Evolutionary conservation across 2,329 filamentous ascomycete genomes (phyloP).

Genomic region (Xylariaceae sp.): DNA sequence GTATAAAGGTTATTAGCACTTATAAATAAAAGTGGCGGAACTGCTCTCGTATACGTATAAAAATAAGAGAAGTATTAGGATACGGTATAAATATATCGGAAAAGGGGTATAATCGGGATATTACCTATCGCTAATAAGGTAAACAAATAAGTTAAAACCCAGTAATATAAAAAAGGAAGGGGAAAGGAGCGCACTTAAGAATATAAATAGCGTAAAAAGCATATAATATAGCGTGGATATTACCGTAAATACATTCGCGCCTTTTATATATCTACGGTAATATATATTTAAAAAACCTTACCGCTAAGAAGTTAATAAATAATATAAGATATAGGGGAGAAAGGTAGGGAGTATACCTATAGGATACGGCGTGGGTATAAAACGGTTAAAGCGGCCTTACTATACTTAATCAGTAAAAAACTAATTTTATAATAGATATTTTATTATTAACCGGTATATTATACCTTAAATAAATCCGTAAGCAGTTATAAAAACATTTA

Average conservation of each 20-base stretch:
- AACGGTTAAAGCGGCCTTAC: too few relatives aligned
- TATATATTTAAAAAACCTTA: background rate
- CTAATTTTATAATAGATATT: too few relatives aligned
- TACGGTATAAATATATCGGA: background rate
- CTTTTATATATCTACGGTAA: too few relatives aligned
- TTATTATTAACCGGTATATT: background rate
- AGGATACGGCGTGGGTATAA: too few relatives aligned
- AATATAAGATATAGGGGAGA: background rate
- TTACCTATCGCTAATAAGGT: too few relatives aligned
- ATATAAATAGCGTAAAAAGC: background rate
- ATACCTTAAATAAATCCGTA: background rate
- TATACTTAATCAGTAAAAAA: too few relatives aligned
- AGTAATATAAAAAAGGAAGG: too few relatives aligned
- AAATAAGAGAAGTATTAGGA: background rate
- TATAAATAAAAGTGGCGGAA: background rate
- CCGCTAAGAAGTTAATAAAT: background rate
- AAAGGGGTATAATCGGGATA: background rate
- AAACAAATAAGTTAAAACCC: too few relatives aligned
- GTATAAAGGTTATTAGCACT: background rate
- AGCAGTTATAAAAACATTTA: background rate
- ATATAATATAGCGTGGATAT: too few relatives aligned
- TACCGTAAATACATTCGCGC: too few relatives aligned
- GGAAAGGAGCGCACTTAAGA: background rate
- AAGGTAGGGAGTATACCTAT: too few relatives aligned
- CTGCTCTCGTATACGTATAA: background rate